These are phyloP conservation scores for Zostera marina DNA, from an alignment of 116 monocot species.

Conservation along the genomic window DNA sequence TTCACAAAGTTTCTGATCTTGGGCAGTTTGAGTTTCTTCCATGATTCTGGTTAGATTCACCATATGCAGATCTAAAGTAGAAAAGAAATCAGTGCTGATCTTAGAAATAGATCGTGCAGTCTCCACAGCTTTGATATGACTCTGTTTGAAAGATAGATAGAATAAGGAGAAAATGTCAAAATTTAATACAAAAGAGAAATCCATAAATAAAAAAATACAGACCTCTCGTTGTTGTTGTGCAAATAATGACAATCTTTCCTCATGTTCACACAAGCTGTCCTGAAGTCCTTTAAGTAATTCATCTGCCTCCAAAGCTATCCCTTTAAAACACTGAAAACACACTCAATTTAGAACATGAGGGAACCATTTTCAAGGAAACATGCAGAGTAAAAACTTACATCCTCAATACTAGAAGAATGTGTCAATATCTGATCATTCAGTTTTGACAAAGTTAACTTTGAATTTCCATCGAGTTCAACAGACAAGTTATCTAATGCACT, in stretches of 20 bases:
- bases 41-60: slow-evolving; percentile 65
- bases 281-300: slow-evolving; percentile 75
- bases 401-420: slow-evolving; percentile 61
- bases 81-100: slow-evolving; percentile 66
- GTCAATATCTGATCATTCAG: slow-evolving; percentile 50
- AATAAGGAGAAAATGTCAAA: not conserved
- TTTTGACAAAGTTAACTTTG: slow-evolving; percentile 48
- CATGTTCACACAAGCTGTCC: slow-evolving; percentile 51
- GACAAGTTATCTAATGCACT: slow-evolving; percentile 49
- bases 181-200: not conserved
- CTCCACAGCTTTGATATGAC: slow-evolving; percentile 63
- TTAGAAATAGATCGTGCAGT: slow-evolving; percentile 69
- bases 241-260: slow-evolving; percentile 61
- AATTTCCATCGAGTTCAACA: slow-evolving; percentile 71
- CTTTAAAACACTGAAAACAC: slow-evolving; percentile 48
- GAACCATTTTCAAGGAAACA: too few relatives aligned
- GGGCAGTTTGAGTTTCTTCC: slow-evolving; percentile 64
- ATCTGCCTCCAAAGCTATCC: slow-evolving; percentile 66
- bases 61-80: slow-evolving; percentile 51
- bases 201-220: not conserved
- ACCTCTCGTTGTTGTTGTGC: slow-evolving; percentile 79
- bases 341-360: too few relatives aligned
- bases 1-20: slow-evolving; percentile 60
- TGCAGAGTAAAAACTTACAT: slow-evolving; percentile 24
- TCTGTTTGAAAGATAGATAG: slow-evolving; percentile 22